phyloP scores from a whole-genome alignment of 2,329 filamentous ascomycete species.

The Massarina eburnea region DNA sequence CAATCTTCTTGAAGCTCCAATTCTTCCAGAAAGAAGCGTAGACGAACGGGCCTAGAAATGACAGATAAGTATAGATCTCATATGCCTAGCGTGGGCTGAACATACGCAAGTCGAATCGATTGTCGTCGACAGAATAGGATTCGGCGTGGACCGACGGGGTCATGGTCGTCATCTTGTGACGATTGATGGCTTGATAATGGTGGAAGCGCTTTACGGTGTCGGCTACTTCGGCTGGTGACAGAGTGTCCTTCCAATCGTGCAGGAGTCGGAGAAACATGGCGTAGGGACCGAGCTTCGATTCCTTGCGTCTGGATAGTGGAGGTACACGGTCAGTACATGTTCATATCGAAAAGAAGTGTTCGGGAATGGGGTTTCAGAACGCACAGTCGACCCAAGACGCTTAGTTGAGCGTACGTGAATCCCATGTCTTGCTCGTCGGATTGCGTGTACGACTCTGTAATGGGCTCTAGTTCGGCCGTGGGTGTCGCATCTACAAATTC shows the following conservation, averaged over 20 bases:
- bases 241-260: constrained; percentile 51
- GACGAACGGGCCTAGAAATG: constrained; percentile 12
- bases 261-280: constrained; percentile 57
- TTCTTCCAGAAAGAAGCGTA: constrained; percentile 28
- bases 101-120: constrained; percentile 55
- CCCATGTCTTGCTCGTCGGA: constrained; percentile 59
- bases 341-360: too few species aligned
- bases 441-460: constrained; percentile 63
- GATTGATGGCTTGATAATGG: constrained; percentile 58
- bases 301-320: constrained; percentile 56
- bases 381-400: background rate
- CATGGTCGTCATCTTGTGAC: constrained; percentile 58
- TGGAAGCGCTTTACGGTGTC: constrained; percentile 51
- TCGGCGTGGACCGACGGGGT: constrained; percentile 39
- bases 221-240: constrained; percentile 47
- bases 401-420: constrained; percentile 51
- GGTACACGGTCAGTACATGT: too few species aligned
- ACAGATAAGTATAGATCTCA: too few species aligned
- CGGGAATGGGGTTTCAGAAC: background rate
- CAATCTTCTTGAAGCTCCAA: constrained; percentile 44
- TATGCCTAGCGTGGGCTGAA: constrained; percentile 33
- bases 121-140: constrained; percentile 59
- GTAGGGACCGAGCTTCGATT: constrained; percentile 56
- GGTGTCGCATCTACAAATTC: constrained; percentile 60
- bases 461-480: constrained; percentile 60